Base-by-base conservation (phyloP, 305 asterid species). In the Euphrasia arctica region DNA sequence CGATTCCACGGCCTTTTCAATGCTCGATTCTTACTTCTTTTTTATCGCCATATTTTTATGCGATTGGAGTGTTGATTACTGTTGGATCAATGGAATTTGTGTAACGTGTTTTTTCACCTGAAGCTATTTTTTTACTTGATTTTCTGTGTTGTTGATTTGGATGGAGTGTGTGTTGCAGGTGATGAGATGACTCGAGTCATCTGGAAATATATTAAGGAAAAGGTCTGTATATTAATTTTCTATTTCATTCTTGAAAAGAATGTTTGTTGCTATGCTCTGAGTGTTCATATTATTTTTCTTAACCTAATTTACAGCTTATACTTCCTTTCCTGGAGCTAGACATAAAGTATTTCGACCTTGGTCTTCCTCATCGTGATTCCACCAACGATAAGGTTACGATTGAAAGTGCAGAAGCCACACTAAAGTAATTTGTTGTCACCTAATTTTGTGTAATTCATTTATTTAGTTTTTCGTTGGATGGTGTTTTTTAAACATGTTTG, bases 361-460 rank as follows among this genome's bases (percentile, higher is more conserved):
- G 99, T 54, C 91, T 93, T 76, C 90, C 79, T 74, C 83, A 88
- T 72, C 99, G 97, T 31, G 99, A 93, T 74, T 95, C 96, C 51
- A 88, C 97, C 12, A 74, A 78, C 32, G 99, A 93, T 73, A 85
- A 80, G 79, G 99, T 93, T 74, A 93, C 97, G 13, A 61, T 88
- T 77, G 99, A 90, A 82, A 90, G 99, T 79, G 97, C 99, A 43
- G 92, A 93, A 80, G 99, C 99, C 66, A 93, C 99, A 58, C 89
- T 93, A 41, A 90, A 78, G 97, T 90, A 47, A 59, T 60, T 62
- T 58, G 12, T 58, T 15, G 49, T 36, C 15, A 22, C n/a, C 9
- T 66, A 64, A 31, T 54, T 67, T 18, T 54, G 49, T 64, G 29
- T 58, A 32, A 51, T 51, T 51, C 31, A 5, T 51, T 51, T 50